A percentile compares a stretch with the other conserved stretches of the same genome.
Evolutionary conservation across 1,284 basidiomycete genomes (phyloP).

Genomic region (Thelephora terrestris): DNA sequence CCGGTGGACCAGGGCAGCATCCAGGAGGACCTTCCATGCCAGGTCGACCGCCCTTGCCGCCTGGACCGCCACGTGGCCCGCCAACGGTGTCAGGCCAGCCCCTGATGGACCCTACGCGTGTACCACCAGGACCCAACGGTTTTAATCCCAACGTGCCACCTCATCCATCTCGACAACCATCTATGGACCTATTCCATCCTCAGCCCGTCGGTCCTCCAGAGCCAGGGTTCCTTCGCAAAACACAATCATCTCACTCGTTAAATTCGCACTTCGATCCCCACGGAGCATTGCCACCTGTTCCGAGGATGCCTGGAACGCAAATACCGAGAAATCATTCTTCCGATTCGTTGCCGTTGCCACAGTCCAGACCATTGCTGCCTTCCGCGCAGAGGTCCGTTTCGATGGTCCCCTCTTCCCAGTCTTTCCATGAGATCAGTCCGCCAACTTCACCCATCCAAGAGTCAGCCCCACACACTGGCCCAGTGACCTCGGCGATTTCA

Average conservation of each 20-base stretch:
- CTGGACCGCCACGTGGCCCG: conserved; percentile 5
- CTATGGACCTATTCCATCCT: conserved; percentile 7
- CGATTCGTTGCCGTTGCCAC: conserved; percentile 32
- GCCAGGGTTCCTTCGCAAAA: conserved; percentile 38
- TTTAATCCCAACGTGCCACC: conserved; percentile 11
- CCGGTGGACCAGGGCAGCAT: not conserved
- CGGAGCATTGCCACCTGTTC: conserved; percentile 31
- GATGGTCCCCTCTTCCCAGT: conserved; percentile 33
- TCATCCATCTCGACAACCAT: conserved; percentile 31
- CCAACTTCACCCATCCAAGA: conserved; percentile 67
- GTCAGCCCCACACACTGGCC: conserved; percentile 42
- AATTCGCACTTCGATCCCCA: conserved; percentile 40
- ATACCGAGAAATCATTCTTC: conserved; percentile 22
- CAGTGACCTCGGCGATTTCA: conserved; percentile 64
- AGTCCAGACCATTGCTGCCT: conserved; percentile 48
- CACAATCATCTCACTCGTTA: conserved; percentile 52
- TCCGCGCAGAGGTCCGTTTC: conserved; percentile 45
- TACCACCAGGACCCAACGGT: conserved; percentile 8
- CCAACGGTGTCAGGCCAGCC: conserved; percentile 2
- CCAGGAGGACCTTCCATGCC: not conserved
- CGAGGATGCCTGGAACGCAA: conserved; percentile 24
- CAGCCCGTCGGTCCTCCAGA: not conserved
- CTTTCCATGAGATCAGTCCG: conserved; percentile 63
- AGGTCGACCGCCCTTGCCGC: not conserved
- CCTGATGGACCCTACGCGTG: conserved; percentile 6